Evolutionary conservation across 1,284 basidiomycete species (phyloP), one percentile per base, ranked within the genome.

Genomic region (Cryptococcus sp.): DNA sequence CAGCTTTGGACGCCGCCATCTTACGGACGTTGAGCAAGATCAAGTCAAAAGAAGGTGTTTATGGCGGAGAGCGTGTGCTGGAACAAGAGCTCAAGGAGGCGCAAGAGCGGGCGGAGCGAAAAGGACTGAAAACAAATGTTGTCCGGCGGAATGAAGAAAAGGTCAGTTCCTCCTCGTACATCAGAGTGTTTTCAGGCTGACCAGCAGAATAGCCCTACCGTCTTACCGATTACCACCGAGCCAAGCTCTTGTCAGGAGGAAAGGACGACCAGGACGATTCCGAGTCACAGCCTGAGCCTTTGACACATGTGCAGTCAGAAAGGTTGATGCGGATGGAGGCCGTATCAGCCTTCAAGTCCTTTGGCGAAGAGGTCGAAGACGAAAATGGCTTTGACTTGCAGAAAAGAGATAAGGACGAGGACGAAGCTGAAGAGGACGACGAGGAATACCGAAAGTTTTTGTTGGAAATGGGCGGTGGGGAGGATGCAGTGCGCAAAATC

Each of bases 1-100:
- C 94, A 2, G 88, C 89, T 0, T 85, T 98, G 47, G 95, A 99
- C 73, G 96, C 89, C 46, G 96, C 96, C 19, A 96, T 99, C 68
- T 82, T 99, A 44, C 84, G 92, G 50, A 99, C 94, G 0, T 82
- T 99, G 8, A 89, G 89, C 1, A 85, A 88, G 66, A 98, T 99
- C 60, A 86, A 86, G 70, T 83, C 84, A 56, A 89, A 86, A 66
- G 93, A 98, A 74, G 91, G 91, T 0, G 84, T 82, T 67, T 84
- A 94, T 65, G 75, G 80, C 0, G 80, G 77, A 3, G 86, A 86
- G 64, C 82, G 83, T 57, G 85, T 96, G 0, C 90, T 93, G 66
- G 84, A 88, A 75, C 87, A 90, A 87, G 67, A 61, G 83, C 72
- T 69, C 50, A 75, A 75, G 49, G 59, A 67, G 43, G 75, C 78